A percentile compares a stretch with the other conserved stretches of the same genome.
Conservation (phyloP, 1,284 basidiomycete species). For the Boletellus dicymbophilus region DNA sequence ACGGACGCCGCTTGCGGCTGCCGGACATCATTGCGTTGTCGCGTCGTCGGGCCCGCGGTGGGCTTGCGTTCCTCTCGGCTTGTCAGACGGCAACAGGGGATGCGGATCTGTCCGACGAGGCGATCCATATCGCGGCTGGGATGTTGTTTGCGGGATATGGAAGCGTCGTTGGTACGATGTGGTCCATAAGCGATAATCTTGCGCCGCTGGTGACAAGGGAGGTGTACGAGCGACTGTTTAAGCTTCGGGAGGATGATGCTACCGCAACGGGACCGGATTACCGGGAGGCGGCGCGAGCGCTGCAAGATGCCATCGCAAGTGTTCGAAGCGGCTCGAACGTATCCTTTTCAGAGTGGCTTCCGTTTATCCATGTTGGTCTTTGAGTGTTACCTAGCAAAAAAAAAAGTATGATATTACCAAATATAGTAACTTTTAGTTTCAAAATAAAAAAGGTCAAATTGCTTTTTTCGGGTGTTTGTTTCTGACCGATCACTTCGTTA, state of each 20-base stretch:
- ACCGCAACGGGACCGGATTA: neutral
- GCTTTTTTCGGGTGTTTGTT: neutral
- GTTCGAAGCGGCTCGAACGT: neutral
- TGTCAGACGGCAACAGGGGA: conserved; percentile 17
- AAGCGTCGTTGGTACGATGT: conserved; percentile 13
- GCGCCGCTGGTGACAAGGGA: conserved; percentile 10
- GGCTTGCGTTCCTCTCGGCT: conserved; percentile 13
- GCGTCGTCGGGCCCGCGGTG: conserved; percentile 8
- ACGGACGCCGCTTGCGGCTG: conserved; percentile 5
- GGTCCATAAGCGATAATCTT: conserved; percentile 14
- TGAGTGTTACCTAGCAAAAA: neutral
- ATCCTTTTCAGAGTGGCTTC: conserved; percentile 12
- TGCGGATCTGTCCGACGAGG: conserved; percentile 7
- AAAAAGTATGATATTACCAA: neutral
- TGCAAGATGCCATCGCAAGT: conserved; percentile 7
- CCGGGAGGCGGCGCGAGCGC: conserved; percentile 2
- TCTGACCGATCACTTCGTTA: conserved; percentile 4
- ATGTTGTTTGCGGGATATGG: conserved; percentile 14
- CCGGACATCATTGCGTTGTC: conserved; percentile 12
- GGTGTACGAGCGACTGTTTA: conserved; percentile 9
- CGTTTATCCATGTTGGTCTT: conserved; percentile 12
- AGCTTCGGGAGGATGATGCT: too few species aligned
- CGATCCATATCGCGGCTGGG: conserved; percentile 8
- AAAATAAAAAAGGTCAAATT: neutral
- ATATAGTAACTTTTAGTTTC: neutral